Percentiles rank a stretch among this genome's conserved stretches.
Conservation (phyloP, 306 rosid species). For the Trifolium repens region DNA sequence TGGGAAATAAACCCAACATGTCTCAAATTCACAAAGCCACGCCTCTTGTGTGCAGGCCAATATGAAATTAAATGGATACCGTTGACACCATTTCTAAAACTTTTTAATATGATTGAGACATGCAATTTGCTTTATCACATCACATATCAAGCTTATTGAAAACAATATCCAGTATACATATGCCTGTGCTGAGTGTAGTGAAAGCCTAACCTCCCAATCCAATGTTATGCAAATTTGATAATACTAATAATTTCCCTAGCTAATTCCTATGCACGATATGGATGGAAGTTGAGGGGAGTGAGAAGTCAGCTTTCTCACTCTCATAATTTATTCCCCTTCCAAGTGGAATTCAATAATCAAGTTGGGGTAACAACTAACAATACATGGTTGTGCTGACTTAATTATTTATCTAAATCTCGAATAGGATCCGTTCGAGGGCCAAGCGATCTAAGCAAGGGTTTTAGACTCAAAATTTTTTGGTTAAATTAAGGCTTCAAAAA, state of each 20-base stretch:
- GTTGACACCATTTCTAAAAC: background rate
- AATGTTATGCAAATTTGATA: background rate
- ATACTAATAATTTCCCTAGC: background rate
- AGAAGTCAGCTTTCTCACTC: background rate
- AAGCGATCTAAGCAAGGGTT: too few species aligned
- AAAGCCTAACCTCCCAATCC: background rate
- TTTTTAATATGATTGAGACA: background rate
- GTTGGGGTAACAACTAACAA: background rate
- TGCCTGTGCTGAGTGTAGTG: background rate
- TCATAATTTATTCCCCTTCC: background rate
- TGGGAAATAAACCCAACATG: conserved; percentile 37
- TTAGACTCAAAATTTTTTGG: too few species aligned
- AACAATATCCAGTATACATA: background rate
- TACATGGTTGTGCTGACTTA: too few species aligned
- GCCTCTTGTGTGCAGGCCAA: conserved; percentile 16
- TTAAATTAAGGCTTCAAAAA: too few species aligned
- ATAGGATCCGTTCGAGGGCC: too few species aligned
- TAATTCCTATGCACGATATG: conserved; percentile 4
- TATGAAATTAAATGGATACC: conserved; percentile 4
- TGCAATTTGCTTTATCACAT: background rate
- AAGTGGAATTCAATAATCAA: background rate
- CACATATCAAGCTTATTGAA: background rate
- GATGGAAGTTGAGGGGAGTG: background rate
- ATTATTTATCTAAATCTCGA: too few species aligned
- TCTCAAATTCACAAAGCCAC: background rate